Base-by-base conservation (phyloP, 1,284 basidiomycete species). In the Cutaneotrichosporon dermatis region DNA sequence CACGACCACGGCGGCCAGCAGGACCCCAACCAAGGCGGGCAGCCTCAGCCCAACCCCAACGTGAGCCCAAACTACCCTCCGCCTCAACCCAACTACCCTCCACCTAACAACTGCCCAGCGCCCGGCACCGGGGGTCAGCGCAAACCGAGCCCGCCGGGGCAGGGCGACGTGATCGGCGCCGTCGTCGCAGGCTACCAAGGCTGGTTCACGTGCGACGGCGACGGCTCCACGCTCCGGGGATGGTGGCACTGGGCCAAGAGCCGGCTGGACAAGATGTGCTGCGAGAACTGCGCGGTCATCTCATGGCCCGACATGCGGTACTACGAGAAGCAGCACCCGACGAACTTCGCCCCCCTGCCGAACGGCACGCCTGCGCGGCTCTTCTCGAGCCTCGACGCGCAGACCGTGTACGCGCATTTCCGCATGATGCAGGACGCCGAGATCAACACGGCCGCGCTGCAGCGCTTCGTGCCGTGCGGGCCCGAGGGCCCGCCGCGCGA, bases 181-280 rank as follows among this genome's bases (percentile, higher is more conserved):
- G 42, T 64, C n/a, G 57, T 55, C 3, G 51, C 57, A 10, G 63
- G 63, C 12, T 64, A 61, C 57, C 63, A 64, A 40, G 57, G 51
- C 13, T 64, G 63, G 63, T 61, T 61, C 36, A 61, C 63, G 12
- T 61, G 63, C 45, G 57, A 59, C 33, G 59, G 59, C 43, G 63
- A 64, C 55, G 25, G 44, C 39, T 59, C 59, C 7, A 55, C 59
- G n/a, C 57, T 64, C 40, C 49, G 44, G 16, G 63, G 63, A 2
- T 64, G 57, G 55, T 64, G 63, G 63, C 63, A 64, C 36, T 64
- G 59, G 59, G 59, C 59, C 8, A 57, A 59, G 0, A 57, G 61
- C 63, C 59, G 63, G 6, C 10, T 36, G 25, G 36, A 34, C n/a
- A 39, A 36, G 13, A 42, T 48, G 37, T 54, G 51, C 49, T 40